These are phyloP conservation scores for Pseudomassariella vexata DNA, from an alignment of 2,329 filamentous ascomycete genomes.

Conservation along the genomic window DNA sequence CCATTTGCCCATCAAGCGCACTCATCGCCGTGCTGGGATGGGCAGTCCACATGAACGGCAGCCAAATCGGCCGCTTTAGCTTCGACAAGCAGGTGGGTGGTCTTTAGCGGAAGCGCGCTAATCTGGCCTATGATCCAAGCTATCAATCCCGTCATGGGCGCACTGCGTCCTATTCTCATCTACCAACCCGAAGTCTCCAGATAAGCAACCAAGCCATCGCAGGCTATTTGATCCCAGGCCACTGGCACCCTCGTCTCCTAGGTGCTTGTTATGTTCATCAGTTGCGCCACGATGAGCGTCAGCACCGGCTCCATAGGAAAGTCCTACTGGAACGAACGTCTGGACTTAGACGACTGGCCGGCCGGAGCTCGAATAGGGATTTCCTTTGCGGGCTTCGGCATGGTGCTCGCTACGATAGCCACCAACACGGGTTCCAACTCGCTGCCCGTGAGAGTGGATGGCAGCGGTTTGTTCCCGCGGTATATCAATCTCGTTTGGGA, in stretches of 20 bases:
- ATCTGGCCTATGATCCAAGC: slow-evolving; percentile 33
- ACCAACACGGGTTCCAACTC: slow-evolving; percentile 35
- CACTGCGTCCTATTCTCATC: slow-evolving; percentile 26
- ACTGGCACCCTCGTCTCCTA: slow-evolving; percentile 30
- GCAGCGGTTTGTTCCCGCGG: slow-evolving; percentile 32
- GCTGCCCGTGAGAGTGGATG: slow-evolving; percentile 33
- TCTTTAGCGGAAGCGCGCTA: slow-evolving; percentile 14
- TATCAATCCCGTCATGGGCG: slow-evolving; percentile 34
- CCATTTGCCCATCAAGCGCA: slow-evolving; percentile 37
- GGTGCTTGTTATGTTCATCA: slow-evolving; percentile 32
- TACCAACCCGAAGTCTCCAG: slow-evolving; percentile 36
- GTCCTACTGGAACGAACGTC: slow-evolving; percentile 33
- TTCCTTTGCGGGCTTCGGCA: slow-evolving; percentile 18
- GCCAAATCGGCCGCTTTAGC: slow-evolving; percentile 13
- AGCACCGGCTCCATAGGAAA: slow-evolving; percentile 25
- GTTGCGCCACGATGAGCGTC: slow-evolving; percentile 31
- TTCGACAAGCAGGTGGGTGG: slow-evolving; percentile 5
- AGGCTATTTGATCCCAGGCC: slow-evolving; percentile 23
- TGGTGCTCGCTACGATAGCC: slow-evolving; percentile 30
- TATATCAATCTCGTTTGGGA: slow-evolving; percentile 36
- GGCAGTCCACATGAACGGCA: slow-evolving; percentile 44
- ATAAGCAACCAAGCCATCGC: slow-evolving; percentile 21
- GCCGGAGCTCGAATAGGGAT: slow-evolving; percentile 29
- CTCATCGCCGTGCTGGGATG: slow-evolving; percentile 34
- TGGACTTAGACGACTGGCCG: slow-evolving; percentile 33